Evolutionary conservation across 192 early-diverging fungal genomes (phyloP), one percentile per base, ranked within the genome.

Genomic region (Coemansia guatemalensis): DNA sequence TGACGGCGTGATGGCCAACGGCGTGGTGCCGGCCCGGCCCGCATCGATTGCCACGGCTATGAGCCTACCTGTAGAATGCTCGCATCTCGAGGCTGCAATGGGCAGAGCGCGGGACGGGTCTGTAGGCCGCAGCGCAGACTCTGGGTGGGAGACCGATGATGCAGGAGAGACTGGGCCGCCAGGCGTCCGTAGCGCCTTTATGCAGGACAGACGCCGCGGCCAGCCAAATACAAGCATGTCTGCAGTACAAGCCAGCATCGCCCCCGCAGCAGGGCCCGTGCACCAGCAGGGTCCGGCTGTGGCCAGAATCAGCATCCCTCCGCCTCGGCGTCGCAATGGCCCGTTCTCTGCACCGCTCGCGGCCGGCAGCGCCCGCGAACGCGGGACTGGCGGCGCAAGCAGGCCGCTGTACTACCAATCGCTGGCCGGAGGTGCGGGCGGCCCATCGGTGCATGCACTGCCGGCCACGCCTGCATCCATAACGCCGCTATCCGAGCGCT

Each of bases 141-240:
- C 78, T 8, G 78, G 78, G 20, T 80, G 78, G 78, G 78, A 80
- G 62, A 80, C 78, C 17, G 78, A 80, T 49, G 78, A 80, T 24
- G 58, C 68, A 4, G 53, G 55, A 5, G 67, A 69, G 25, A 8
- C 22, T 47, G 29, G 56, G 32, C 21, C 60, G 6, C 2, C 12
- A 2, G 39, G 39, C 17, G 39, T 8, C 39, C 14, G 39, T 12
- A 0, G 39, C 39, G 14, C 39, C 39, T 44, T 44, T 17, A 12
- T 44, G 39, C 12, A 44, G 14, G 14, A 12, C 39, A 44, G 12
- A 17, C 9, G 39, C 14, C 39, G 12, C 39, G 39, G 39, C 14
- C 39, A 44, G 14, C 39, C 14, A 44, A 44, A 44, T 8, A 44
- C 39, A 44, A 17, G 39, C 39, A 11, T 17, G 5, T 44, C 39